Base-by-base conservation (phyloP, 108 stramenopile species). In the Skeletonema potamos region DNA sequence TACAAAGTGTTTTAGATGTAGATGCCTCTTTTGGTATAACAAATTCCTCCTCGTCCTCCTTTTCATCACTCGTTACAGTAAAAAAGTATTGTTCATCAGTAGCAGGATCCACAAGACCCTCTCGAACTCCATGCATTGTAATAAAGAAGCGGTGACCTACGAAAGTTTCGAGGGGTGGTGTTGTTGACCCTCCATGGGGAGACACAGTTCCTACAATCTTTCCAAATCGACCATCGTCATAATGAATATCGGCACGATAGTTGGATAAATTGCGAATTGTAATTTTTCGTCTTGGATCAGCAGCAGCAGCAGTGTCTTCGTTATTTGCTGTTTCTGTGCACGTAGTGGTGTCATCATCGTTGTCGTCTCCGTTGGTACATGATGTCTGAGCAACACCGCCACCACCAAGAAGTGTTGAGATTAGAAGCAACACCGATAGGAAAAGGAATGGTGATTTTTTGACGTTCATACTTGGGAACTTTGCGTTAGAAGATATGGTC, bases 51-150 rank as follows among this genome's bases (percentile, higher is more conserved):
- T 37, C 58, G 24, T 62, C 26, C 4, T 73, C 10, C 1, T 54
- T 9, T n/a, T 65, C 64, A 29, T 44, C 64, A 37, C 12, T 20
- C 0, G 3, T 10, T n/a, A 66, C 68, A 8, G 41, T 54, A 22
- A 82, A 82, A 15, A 51, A 67, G 55, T 67, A 56, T 36, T 82
- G 81, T 54, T 77, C 81, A 44, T 82, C 81, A 3, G 76, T 68
- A 0, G 13, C 26, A 2, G 76, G 71, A 41, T 82, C 76, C 7
- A 82, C 73, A 17, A 82, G 39, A 26, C 63, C 64, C 48, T 82
- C 81, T 10, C 81, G 64, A 0, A 76, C 81, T 4, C 81, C 81
- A 29, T 82, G 81, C 57, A 44, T 44, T 2, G 81, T 82, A 13
- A 82, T 30, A 27, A 82, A 82, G 22, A 82, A 82, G 1, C 34